phyloP scores from a whole-genome alignment of 1,284 basidiomycete species.

The Moesziomyces parantarcticus region DNA sequence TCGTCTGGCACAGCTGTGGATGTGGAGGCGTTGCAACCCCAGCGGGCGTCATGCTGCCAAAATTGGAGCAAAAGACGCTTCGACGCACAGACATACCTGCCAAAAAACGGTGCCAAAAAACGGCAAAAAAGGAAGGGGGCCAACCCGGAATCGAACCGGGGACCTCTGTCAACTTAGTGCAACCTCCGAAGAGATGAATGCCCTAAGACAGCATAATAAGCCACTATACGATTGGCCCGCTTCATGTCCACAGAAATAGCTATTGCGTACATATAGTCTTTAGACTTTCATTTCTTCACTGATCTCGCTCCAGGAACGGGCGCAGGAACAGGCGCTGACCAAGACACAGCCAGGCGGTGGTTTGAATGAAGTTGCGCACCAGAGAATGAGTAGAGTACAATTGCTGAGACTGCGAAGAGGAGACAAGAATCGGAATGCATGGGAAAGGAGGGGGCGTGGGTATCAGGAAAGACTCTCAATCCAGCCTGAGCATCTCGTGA shows the following conservation, averaged over 20 bases:
- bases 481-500: too few relatives aligned
- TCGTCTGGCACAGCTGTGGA: neutral
- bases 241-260: neutral
- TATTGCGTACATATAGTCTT: neutral
- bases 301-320: too few relatives aligned
- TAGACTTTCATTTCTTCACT: too few relatives aligned
- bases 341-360: too few relatives aligned
- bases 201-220: constrained; percentile 60
- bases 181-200: neutral
- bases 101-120: neutral
- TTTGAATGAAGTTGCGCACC: too few relatives aligned
- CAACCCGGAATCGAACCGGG: constrained; percentile 41
- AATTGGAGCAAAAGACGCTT: neutral
- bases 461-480: too few relatives aligned
- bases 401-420: neutral
- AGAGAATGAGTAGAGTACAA: too few relatives aligned
- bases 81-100: constrained; percentile 2
- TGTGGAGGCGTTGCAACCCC: neutral
- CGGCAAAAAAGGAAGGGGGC: constrained; percentile 15
- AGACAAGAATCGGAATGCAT: too few relatives aligned
- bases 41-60: too few relatives aligned
- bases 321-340: too few relatives aligned
- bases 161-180: constrained; percentile 44
- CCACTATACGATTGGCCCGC: constrained; percentile 49
- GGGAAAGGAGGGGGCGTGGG: too few relatives aligned